A percentile compares a stretch with the other conserved stretches of the same genome.
phyloP scores from a whole-genome alignment of 768 basidiomycete species.

The Mycena filopes region DNA sequence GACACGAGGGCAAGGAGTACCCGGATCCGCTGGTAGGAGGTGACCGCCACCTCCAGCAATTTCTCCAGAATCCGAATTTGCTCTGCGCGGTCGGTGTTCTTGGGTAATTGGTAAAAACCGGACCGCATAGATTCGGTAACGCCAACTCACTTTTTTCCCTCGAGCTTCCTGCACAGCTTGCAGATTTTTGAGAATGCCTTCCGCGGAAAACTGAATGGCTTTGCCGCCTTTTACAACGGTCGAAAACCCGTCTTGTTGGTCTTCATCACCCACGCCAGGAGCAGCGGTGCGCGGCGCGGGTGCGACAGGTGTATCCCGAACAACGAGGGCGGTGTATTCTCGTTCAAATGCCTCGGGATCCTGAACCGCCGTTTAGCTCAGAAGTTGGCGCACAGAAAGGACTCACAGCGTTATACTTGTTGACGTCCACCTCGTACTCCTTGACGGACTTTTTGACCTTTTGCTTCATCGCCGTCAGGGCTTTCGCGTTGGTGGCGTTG shows the following conservation, averaged over 20 bases:
- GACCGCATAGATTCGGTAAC: neutral
- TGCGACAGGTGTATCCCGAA: slow-evolving; percentile 52
- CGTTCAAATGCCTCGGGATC: slow-evolving; percentile 90
- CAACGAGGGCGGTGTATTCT: slow-evolving; percentile 68
- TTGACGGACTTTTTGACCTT: slow-evolving; percentile 92
- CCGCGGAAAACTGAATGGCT: slow-evolving; percentile 81
- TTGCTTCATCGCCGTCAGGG: slow-evolving; percentile 97
- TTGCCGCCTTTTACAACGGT: slow-evolving; percentile 94
- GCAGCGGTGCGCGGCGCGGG: slow-evolving; percentile 48
- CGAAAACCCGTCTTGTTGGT: slow-evolving; percentile 77
- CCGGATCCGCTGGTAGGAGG: slow-evolving; percentile 92
- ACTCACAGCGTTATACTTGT: slow-evolving; percentile 81
- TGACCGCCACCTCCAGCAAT: slow-evolving; percentile 85
- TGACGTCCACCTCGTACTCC: slow-evolving; percentile 86
- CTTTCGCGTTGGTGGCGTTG: slow-evolving; percentile 93
- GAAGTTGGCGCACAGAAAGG: neutral
- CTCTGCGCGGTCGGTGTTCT: slow-evolving; percentile 97
- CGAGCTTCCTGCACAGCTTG: slow-evolving; percentile 93
- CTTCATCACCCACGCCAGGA: slow-evolving; percentile 54
- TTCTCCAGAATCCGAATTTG: slow-evolving; percentile 93
- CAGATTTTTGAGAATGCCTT: slow-evolving; percentile 91
- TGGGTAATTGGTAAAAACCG: slow-evolving; percentile 18
- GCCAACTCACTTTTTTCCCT: slow-evolving; percentile 86
- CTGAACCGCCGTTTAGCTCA: slow-evolving; percentile 49
- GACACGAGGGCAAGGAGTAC: slow-evolving; percentile 94